Evolutionary conservation across 129 eudicot genomes (phyloP), one percentile per base, ranked within the genome.

Genomic region (Dittrichia graveolens): DNA sequence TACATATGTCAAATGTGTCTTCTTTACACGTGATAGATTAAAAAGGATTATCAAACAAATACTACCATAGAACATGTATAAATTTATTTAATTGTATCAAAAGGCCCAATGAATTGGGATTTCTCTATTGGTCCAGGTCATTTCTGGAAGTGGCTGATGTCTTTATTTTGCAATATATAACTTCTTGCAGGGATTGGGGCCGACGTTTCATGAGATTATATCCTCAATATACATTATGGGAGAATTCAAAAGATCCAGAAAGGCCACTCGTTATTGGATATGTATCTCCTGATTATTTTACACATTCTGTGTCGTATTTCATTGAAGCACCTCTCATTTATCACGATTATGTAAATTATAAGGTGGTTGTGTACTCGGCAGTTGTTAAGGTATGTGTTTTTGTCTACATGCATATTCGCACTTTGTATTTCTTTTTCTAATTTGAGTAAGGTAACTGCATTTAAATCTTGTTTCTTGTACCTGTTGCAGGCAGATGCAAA

Each of bases 201-300:
- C 71, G 76, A 76, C 94, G 98, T 6, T 90, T 90, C 78, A 88
- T 86, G 96, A 86, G 89, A 80, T 74, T 90, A 75, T 84, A 80
- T 82, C 81, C 88, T 64, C 97, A 82, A 80, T 90, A 79, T 78
- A 84, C 87, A 14, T 78, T 91, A 16, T 94, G 98, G 98, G 93
- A 90, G 67, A 94, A 94, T 81, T 71, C 85, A 60, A 90, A 86
- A 83, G 98, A 80, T 81, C 96, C 96, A 65, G 97, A 90, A 73
- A 83, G 93, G 82, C 89, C 91, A 59, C 89, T 94, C 81, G 83
- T 90, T 65, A 83, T 94, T 75, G 98, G 96, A 84, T 94, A 94
- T 41, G 96, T 90, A 31, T 94, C 98, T 61, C 98, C 98, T 43
- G 98, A 94, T 88, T 94, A 90, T 79, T 94, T 94, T 77, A 94